Evolutionary conservation across 352 stramenopile species (phyloP).

Genomic region (Synura sp.): DNA sequence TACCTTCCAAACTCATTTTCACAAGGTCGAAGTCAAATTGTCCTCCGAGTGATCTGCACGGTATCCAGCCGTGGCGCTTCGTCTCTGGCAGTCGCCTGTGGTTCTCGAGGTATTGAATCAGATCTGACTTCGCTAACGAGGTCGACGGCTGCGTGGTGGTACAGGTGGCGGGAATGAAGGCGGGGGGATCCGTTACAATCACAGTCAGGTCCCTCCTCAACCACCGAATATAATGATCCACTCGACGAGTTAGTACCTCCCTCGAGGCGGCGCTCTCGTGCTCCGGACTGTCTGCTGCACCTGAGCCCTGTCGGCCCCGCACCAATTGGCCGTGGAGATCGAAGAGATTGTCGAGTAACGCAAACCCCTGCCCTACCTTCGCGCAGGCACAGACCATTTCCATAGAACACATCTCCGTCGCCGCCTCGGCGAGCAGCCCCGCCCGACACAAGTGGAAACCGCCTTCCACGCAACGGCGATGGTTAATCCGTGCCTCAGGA

Average conservation of each 20-base stretch:
- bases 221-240: neutral
- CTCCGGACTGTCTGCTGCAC: neutral
- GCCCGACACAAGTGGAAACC: neutral
- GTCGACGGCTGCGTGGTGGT: too few species aligned
- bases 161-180: too few species aligned
- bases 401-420: neutral
- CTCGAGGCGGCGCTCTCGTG: neutral
- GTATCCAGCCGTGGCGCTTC: too few species aligned
- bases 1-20: too few species aligned
- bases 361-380: neutral
- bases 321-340: neutral
- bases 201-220: too few species aligned
- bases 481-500: neutral
- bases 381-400: neutral
- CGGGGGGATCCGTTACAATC: too few species aligned
- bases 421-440: neutral
- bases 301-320: neutral
- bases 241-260: too few species aligned
- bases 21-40: too few species aligned
- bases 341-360: neutral
- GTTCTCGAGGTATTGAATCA: too few species aligned
- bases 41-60: too few species aligned
- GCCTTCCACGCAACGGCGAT: neutral
- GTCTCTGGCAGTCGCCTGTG: too few species aligned
- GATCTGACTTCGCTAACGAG: too few species aligned